Conservation (phyloP, 1,284 basidiomycete species). For the Rhodotorula sp. region DNA sequence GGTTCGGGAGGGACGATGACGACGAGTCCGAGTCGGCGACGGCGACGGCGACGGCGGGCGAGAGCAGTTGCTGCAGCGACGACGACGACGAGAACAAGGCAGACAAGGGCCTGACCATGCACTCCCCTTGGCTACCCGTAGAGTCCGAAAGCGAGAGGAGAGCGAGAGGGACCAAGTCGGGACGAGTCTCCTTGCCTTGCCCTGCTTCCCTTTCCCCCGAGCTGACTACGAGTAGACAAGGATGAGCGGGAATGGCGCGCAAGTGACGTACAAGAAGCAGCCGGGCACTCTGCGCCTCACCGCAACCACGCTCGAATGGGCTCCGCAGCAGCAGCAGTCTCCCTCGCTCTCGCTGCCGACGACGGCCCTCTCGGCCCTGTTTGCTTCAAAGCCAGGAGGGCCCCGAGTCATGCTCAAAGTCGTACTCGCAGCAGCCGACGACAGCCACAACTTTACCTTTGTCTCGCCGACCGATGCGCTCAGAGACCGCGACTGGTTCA, state of each 20-base stretch:
- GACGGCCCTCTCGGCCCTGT: slow-evolving; percentile 61
- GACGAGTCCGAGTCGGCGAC: background rate
- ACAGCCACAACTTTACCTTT: slow-evolving; percentile 72
- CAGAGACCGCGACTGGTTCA: slow-evolving; percentile 72
- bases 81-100: background rate
- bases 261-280: slow-evolving; percentile 75
- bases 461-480: slow-evolving; percentile 60
- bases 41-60: background rate
- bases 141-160: too few relatives aligned
- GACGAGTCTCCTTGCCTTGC: background rate
- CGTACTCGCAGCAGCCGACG: slow-evolving; percentile 52
- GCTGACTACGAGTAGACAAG: too few relatives aligned
- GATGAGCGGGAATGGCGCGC: slow-evolving; percentile 38
- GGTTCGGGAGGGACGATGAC: background rate
- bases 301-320: slow-evolving; percentile 67
- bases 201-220: too few relatives aligned
- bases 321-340: slow-evolving; percentile 54
- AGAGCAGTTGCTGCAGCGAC: background rate
- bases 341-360: slow-evolving; percentile 63
- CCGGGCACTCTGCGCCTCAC: slow-evolving; percentile 69
- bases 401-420: slow-evolving; percentile 72
- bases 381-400: slow-evolving; percentile 76
- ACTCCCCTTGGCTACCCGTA: background rate
- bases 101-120: slow-evolving; percentile 1
- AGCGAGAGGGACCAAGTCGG: too few relatives aligned